Evolutionary conservation across 2,329 filamentous ascomycete species (phyloP).

Genomic region (Aspergillus novoparasiticus): DNA sequence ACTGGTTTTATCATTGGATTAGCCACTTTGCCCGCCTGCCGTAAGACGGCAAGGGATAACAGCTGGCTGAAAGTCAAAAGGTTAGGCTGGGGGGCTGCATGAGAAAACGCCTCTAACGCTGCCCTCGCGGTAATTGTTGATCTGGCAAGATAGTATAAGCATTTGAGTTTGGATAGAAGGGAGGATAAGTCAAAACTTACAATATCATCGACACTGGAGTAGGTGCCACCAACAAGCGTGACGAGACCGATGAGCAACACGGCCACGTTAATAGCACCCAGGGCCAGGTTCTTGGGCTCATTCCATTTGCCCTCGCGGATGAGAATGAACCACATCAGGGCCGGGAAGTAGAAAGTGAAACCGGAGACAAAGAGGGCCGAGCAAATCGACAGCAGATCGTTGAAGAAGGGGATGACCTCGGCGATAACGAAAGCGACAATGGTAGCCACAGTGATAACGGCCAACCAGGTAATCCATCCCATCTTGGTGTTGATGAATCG

Average conservation of each 20-base stretch:
- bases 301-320: constrained; percentile 31
- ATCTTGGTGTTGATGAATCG: constrained; percentile 38
- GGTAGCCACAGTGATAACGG: constrained; percentile 58
- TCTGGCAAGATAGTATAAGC: constrained; percentile 27
- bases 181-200: constrained; percentile 28
- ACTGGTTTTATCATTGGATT: background rate
- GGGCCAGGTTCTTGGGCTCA: constrained; percentile 51
- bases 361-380: constrained; percentile 78
- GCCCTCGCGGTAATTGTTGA: constrained; percentile 66
- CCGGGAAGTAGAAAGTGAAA: constrained; percentile 76
- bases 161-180: background rate
- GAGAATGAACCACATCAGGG: constrained; percentile 42
- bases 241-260: constrained; percentile 72
- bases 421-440: constrained; percentile 81
- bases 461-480: constrained; percentile 39
- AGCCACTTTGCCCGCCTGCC: background rate
- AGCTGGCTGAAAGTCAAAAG: background rate
- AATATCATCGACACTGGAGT: constrained; percentile 56
- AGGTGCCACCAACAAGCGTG: constrained; percentile 77
- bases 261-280: constrained; percentile 64
- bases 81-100: constrained; percentile 49
- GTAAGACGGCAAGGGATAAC: background rate
- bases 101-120: constrained; percentile 70
- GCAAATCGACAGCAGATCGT: constrained; percentile 56
- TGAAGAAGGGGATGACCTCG: constrained; percentile 85